Base-by-base conservation (phyloP, 2,329 filamentous ascomycete species). In the Lachnellula suecica region DNA sequence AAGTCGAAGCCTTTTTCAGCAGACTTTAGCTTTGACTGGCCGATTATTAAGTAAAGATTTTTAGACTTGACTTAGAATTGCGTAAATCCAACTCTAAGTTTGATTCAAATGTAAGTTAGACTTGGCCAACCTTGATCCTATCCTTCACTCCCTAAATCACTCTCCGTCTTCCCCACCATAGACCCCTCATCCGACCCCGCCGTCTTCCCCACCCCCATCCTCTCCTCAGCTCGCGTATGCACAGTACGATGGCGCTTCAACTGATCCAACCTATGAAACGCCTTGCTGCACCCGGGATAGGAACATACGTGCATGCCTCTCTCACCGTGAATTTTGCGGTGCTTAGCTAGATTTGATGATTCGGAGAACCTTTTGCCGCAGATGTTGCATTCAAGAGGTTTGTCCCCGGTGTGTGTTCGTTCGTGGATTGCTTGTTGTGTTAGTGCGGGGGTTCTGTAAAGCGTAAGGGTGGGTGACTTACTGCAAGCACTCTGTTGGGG, bases 401-500 rank as follows among this genome's bases (percentile, higher is more conserved):
- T 87, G 43, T 81, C 77, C 38, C 83, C 82, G 1, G 84, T 86
- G 61, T 88, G 85, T 13, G 79, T 83, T 35, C 84, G 77, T 60
- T 79, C 78, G 60, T 89, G 85, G 74, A 86, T 86, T n/a, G 83
- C 82, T 84, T 58, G 35, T 4, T 6, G 34, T 27, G 24, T 57
- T 38, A 50, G 29, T 25, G 29, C 11, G 1, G 3, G 27, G 71
- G 13, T 27, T 78, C 23, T 29, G 24, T 15, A n/a, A 10, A n/a
- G 11, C 5, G 9, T 40, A 15, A 11, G 11, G 20, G 23, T 23
- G 20, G 37, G 6, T 1, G 24, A 59, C 63, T 56, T 76, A 85
- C 82, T 87, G 20, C 85, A 71, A 20, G 84, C 84, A 57, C 82
- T 86, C 58, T 87, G 84, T 56, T 87, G 84, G 47, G 85, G 83